phyloP scores from a whole-genome alignment of 83 land plant genomes.

The Thuja plicata region DNA sequence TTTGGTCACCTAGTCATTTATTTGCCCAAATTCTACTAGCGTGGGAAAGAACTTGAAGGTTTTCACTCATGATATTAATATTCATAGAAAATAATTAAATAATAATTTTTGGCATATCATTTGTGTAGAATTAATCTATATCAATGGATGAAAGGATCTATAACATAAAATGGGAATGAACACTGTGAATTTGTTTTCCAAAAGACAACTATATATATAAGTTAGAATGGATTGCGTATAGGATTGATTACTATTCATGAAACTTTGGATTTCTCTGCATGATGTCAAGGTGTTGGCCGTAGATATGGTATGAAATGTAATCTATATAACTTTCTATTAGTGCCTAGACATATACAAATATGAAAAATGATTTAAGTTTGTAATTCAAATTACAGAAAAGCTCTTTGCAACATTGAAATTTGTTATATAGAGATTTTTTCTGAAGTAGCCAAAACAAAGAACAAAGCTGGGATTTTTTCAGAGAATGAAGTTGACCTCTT shows the following conservation, averaged over 20 bases:
- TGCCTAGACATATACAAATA: no score
- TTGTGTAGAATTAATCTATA: not conserved
- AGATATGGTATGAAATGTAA: slow-evolving; percentile 21
- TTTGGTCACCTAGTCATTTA: no score
- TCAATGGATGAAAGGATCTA: slow-evolving; percentile 14
- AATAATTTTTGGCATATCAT: not conserved
- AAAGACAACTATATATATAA: slow-evolving; percentile 25
- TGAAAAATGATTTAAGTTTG: no score
- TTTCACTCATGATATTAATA: no score
- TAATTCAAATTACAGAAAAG: not conserved
- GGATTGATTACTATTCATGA: slow-evolving; percentile 31
- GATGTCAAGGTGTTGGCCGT: slow-evolving; percentile 33
- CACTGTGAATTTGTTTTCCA: slow-evolving; percentile 14
- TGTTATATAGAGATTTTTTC: slow-evolving; percentile 28
- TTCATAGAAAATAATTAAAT: no score
- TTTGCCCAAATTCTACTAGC: no score
- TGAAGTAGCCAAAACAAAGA: slow-evolving; percentile 25
- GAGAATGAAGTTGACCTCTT: no score
- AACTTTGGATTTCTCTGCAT: slow-evolving; percentile 32
- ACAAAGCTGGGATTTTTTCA: no score
- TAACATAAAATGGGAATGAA: slow-evolving; percentile 32
- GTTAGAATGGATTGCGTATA: slow-evolving; percentile 29
- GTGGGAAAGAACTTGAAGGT: slow-evolving; percentile 64
- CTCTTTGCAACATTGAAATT: not conserved
- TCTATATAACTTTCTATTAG: not conserved